Evolutionary conservation across 768 basidiomycete genomes (phyloP).

Genomic region (Phylloporus sp.): DNA sequence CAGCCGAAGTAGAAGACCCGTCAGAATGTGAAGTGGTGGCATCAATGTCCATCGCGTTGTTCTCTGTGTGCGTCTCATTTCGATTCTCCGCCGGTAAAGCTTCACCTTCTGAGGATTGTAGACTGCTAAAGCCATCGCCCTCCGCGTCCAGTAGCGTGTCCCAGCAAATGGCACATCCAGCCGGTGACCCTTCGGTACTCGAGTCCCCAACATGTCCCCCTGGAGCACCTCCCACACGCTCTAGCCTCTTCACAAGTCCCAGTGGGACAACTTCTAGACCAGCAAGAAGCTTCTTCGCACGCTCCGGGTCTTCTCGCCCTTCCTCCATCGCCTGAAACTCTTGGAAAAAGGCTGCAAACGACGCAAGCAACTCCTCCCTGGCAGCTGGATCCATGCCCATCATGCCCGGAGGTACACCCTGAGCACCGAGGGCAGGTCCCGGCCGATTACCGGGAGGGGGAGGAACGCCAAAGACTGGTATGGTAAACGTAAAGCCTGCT

Average conservation of each 20-base stretch:
- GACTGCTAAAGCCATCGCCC: slow-evolving; percentile 34
- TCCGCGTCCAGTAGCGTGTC: slow-evolving; percentile 52
- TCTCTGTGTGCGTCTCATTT: slow-evolving; percentile 2
- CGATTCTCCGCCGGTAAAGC: slow-evolving; percentile 1
- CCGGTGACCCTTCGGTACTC: slow-evolving; percentile 34
- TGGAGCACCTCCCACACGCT: slow-evolving; percentile 42
- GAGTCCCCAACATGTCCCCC: slow-evolving; percentile 30
- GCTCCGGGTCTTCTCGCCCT: slow-evolving; percentile 58
- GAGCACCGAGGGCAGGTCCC: slow-evolving; percentile 2
- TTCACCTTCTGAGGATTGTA: slow-evolving; percentile 9
- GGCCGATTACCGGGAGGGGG: slow-evolving; percentile 4
- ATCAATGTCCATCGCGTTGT: slow-evolving; percentile 22
- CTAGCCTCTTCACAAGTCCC: slow-evolving; percentile 63
- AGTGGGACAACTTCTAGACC: slow-evolving; percentile 64
- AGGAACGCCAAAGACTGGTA: slow-evolving; percentile 32
- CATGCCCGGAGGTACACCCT: slow-evolving; percentile 5
- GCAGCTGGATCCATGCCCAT: slow-evolving; percentile 18
- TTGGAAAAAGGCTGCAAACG: slow-evolving; percentile 28
- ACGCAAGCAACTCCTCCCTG: slow-evolving; percentile 22
- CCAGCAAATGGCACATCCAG: slow-evolving; percentile 74
- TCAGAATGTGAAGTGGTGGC: slow-evolving; percentile 9
- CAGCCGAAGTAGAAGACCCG: slow-evolving; percentile 1
- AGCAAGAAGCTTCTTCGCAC: slow-evolving; percentile 58
- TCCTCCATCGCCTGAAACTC: slow-evolving; percentile 30
- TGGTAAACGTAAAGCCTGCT: slow-evolving; percentile 34